phyloP scores from a whole-genome alignment of 2,329 filamentous ascomycete genomes.

The Fusarium proliferatum region DNA sequence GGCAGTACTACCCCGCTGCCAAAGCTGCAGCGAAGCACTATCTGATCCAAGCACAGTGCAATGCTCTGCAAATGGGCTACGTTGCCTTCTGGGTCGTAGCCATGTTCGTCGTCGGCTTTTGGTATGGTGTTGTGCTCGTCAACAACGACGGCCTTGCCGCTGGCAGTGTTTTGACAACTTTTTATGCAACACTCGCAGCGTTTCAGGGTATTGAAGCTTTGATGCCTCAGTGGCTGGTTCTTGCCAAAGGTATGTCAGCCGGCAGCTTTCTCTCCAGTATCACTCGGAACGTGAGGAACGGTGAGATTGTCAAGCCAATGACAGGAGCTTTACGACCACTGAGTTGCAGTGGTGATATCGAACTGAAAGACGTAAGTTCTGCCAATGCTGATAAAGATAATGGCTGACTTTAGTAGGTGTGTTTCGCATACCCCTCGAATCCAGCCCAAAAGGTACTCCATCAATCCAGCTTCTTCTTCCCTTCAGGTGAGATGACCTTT shows the following conservation, averaged over 20 bases:
- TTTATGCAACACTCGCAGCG: constrained; percentile 83
- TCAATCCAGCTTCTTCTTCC: constrained; percentile 74
- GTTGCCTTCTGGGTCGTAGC: constrained; percentile 78
- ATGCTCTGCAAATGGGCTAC: constrained; percentile 77
- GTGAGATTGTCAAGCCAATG: background rate
- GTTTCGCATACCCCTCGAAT: constrained; percentile 83
- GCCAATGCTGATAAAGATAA: accelerated
- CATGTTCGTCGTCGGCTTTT: constrained; percentile 91
- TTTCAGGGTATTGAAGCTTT: constrained; percentile 80
- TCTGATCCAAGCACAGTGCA: constrained; percentile 73
- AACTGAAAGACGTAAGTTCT: constrained; percentile 11
- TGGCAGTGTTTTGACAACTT: constrained; percentile 81
- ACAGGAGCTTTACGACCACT: constrained; percentile 45
- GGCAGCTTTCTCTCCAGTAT: constrained; percentile 69
- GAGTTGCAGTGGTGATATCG: constrained; percentile 72
- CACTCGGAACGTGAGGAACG: constrained; percentile 44
- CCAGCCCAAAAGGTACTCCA: constrained; percentile 69
- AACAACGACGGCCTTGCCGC: constrained; percentile 66
- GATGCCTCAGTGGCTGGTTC: constrained; percentile 78
- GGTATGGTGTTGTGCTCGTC: constrained; percentile 82
- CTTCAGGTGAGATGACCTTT: constrained; percentile 78
- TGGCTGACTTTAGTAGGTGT: constrained; percentile 64
- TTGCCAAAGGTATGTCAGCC: constrained; percentile 84
- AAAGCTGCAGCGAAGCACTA: constrained; percentile 71
- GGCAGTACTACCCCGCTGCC: constrained; percentile 71